Conservation (phyloP, 345 rosid genomes). For the Euphorbia tirucalli region DNA sequence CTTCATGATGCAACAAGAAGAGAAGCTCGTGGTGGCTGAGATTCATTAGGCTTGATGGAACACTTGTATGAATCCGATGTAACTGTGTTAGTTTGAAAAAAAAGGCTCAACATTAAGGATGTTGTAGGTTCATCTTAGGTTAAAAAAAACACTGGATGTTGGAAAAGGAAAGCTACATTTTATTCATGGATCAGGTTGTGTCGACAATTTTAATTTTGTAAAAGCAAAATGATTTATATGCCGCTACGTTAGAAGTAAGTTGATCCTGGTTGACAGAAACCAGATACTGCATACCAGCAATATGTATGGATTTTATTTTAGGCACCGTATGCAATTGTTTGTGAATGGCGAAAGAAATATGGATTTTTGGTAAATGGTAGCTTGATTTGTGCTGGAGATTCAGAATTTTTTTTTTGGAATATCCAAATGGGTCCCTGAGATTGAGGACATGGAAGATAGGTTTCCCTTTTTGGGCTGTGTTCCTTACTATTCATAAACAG, state of each 20-base stretch:
- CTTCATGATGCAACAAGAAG: conserved; percentile 99
- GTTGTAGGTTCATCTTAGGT: conserved; percentile 9
- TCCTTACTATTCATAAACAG: too few species aligned
- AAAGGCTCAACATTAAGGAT: conserved; percentile 16
- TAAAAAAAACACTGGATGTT: not conserved
- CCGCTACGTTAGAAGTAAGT: not conserved
- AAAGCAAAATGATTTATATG: not conserved
- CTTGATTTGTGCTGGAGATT: too few species aligned
- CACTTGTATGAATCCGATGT: conserved; percentile 19
- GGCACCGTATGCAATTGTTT: too few species aligned
- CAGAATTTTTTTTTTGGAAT: too few species aligned
- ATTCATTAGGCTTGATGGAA: not conserved
- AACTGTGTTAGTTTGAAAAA: conserved; percentile 20
- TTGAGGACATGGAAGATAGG: too few species aligned
- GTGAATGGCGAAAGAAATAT: too few species aligned
- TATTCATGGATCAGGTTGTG: not conserved
- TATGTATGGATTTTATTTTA: too few species aligned
- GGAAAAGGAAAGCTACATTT: not conserved
- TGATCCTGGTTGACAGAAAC: not conserved
- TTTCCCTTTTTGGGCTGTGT: too few species aligned
- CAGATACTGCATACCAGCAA: not conserved
- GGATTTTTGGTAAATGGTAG: too few species aligned
- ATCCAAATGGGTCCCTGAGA: too few species aligned
- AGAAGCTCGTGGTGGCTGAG: conserved; percentile 96
- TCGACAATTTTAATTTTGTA: not conserved